Evolutionary conservation across 2,329 filamentous ascomycete species (phyloP), one percentile per base, ranked within the genome.

Genomic region (Fusarium euwallaceae): DNA sequence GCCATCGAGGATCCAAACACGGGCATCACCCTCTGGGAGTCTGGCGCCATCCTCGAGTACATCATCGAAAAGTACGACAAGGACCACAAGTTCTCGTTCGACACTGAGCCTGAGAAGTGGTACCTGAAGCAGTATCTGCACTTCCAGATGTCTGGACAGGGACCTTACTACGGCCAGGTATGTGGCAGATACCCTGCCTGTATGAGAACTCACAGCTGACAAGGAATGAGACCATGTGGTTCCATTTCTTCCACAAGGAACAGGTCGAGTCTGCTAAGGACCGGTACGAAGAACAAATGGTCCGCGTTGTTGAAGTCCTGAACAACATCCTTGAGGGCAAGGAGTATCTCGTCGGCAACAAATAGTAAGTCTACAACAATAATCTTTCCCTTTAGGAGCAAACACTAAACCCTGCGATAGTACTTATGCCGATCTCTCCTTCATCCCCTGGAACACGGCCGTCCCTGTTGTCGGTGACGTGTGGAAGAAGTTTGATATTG

Each of bases 131-230:
- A 84, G 74, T 83, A 79, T 68, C 75, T 83, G 12, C 76, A 81
- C 73, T 84, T 84, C 67, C 83, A 85, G 60, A 80, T 80, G 72
- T 84, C 81, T 17, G 83, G 83, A 16, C 83, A 80, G 74, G 83
- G 83, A 1, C 83, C 83, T 2, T 84, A 85, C 66, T 84, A 75
- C 55, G 81, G 82, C 53, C 82, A 62, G 32, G 41, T 51, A n/a
- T 22, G 36, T 22, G 20, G 9, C 12, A 22, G 17, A 17, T 22
- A 6, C 20, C 6, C 24, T 16, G n/a, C 6, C 24, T 16, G n/a
- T 16, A 8, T 22, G 17, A 22, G 24, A 22, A 45, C 39, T 10
- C 22, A 14, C 4, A 10, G 22, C 39, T 61, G 27, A 61, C 59
- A 20, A 8, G 27, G 2, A 32, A 32, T 4, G 17, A 81, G 73